Percentiles rank a stretch among this genome's conserved stretches.
Conservation (phyloP, 2,329 filamentous ascomycete genomes). For the Xylariaceae sp. region DNA sequence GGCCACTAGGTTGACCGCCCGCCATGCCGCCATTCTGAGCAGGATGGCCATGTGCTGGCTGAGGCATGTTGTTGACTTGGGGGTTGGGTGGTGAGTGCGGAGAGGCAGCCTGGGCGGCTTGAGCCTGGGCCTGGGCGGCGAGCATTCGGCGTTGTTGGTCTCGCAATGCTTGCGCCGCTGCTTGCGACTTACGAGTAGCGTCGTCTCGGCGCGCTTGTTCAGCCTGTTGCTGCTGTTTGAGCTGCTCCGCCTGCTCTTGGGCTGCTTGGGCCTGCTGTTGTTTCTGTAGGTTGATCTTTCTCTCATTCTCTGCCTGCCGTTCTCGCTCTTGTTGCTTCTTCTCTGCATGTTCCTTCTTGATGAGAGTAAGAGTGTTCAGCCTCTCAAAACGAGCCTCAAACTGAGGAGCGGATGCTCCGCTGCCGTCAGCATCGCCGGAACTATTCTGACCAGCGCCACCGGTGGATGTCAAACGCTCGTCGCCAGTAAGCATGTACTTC, state of each 20-base stretch:
- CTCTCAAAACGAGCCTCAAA: constrained; percentile 86
- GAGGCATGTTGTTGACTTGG: constrained; percentile 32
- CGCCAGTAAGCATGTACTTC: constrained; percentile 86
- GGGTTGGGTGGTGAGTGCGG: constrained; percentile 30
- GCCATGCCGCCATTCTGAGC: constrained; percentile 38
- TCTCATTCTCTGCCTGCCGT: constrained; percentile 58
- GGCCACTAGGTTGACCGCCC: constrained; percentile 39
- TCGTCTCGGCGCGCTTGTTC: constrained; percentile 29
- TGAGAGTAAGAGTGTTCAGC: constrained; percentile 87
- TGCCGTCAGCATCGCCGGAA: constrained; percentile 61
- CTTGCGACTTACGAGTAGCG: constrained; percentile 10
- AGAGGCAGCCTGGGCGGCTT: constrained; percentile 26
- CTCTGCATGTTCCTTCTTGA: constrained; percentile 73
- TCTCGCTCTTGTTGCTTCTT: constrained; percentile 73
- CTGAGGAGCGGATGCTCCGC: constrained; percentile 65
- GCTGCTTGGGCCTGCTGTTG: constrained; percentile 45
- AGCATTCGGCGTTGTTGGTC: constrained; percentile 20
- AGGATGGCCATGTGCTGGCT: constrained; percentile 42
- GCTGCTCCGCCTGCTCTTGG: constrained; percentile 37
- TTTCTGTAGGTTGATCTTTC: constrained; percentile 44
- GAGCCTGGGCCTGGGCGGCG: constrained; percentile 22
- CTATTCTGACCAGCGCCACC: constrained; percentile 54
- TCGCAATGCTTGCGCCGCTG: constrained; percentile 5
- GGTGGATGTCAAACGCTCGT: constrained; percentile 70
- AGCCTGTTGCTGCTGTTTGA: constrained; percentile 43